Conservation (phyloP, 306 rosid species). For the Citrullus colocynthis region DNA sequence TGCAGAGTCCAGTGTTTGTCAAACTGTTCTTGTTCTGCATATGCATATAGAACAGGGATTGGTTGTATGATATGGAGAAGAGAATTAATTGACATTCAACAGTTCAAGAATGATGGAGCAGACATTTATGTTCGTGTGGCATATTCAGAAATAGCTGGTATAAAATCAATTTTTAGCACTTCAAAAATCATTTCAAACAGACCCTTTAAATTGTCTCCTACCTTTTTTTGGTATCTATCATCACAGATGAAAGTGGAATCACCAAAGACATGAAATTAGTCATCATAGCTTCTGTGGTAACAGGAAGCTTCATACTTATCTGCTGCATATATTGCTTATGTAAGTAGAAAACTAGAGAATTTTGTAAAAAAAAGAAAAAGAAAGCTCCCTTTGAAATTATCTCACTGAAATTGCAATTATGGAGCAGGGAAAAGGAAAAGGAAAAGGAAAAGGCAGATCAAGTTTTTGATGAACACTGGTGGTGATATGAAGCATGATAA, state of each 20-base stretch:
- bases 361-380: no score
- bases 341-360: neutral
- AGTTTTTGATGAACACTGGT: neutral
- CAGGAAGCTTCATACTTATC: slow-evolving; percentile 3
- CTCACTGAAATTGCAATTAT: neutral
- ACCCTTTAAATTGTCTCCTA: neutral
- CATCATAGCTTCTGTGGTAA: neutral
- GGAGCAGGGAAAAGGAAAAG: neutral
- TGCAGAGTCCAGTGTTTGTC: slow-evolving; percentile 19
- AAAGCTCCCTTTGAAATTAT: neutral
- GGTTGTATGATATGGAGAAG: slow-evolving; percentile 41
- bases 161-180: neutral
- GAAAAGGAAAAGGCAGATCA: neutral
- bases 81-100: slow-evolving; percentile 20
- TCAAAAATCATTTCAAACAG: no score
- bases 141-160: slow-evolving; percentile 1
- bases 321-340: slow-evolving; percentile 8
- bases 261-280: neutral
- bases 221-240: neutral
- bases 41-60: slow-evolving; percentile 21
- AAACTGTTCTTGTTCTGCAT: slow-evolving; percentile 43
- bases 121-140: slow-evolving; percentile 10
- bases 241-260: neutral
- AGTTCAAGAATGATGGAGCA: neutral
- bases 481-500: neutral